Evolutionary conservation across 129 eudicot species (phyloP).

Genomic region (Escallonia rubra): DNA sequence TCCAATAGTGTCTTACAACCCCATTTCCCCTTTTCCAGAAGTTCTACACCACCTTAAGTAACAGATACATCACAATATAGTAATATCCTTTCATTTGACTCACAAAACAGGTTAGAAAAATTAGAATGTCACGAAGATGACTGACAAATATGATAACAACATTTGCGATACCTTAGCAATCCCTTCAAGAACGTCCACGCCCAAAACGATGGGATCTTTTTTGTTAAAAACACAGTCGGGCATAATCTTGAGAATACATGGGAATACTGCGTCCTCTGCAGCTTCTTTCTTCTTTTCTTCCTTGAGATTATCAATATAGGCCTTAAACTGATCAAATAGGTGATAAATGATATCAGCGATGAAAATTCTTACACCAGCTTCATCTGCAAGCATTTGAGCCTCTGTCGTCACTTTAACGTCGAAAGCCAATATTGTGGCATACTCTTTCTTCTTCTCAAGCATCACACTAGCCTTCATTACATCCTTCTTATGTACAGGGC

Average conservation of each 20-base stretch:
- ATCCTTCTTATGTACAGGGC: conserved; percentile 97
- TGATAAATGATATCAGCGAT: conserved; percentile 81
- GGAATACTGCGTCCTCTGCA: conserved; percentile 90
- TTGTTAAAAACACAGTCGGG: conserved; percentile 85
- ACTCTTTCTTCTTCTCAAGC: conserved; percentile 91
- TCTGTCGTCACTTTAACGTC: conserved; percentile 93
- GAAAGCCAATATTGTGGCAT: conserved; percentile 79
- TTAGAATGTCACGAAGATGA: not conserved
- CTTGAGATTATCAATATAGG: conserved; percentile 80
- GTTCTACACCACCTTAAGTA: too few species aligned
- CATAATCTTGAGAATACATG: conserved; percentile 78
- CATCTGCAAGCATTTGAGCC: conserved; percentile 85
- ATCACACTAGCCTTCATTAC: conserved; percentile 95
- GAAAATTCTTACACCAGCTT: conserved; percentile 75
- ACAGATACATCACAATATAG: not conserved
- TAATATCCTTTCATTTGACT: not conserved
- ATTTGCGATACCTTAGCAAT: conserved; percentile 54
- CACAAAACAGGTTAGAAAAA: conserved; percentile 1
- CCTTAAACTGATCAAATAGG: conserved; percentile 88
- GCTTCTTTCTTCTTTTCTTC: conserved; percentile 92
- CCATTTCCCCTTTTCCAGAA: too few species aligned
- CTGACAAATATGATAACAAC: not conserved
- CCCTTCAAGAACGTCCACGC: conserved; percentile 89
- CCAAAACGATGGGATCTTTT: conserved; percentile 90
- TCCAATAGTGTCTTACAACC: too few species aligned